Conservation (phyloP, 2,329 filamentous ascomycete species). For the Teratosphaeria viscida region DNA sequence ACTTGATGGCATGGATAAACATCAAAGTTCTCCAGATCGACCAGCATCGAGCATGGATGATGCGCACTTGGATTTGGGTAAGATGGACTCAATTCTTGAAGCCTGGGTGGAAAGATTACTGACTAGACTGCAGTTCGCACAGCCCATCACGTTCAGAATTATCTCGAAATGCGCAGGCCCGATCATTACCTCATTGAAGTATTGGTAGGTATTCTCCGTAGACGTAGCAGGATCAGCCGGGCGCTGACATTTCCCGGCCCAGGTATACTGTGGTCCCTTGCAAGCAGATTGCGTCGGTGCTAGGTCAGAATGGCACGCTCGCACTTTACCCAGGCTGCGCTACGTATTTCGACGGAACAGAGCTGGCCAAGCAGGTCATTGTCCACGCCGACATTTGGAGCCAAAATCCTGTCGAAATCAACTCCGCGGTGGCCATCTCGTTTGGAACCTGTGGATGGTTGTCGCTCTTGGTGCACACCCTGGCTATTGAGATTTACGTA, state of each 20-base stretch:
- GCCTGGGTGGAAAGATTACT: not conserved
- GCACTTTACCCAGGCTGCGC: conserved; percentile 38
- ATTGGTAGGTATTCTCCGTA: conserved; percentile 23
- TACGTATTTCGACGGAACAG: not conserved
- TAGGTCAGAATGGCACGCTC: conserved; percentile 17
- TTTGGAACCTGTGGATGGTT: conserved; percentile 48
- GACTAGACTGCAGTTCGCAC: conserved; percentile 17
- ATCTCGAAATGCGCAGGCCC: conserved; percentile 35
- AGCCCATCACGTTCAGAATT: conserved; percentile 44
- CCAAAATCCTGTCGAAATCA: conserved; percentile 23
- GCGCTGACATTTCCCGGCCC: not conserved
- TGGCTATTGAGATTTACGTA: conserved; percentile 36
- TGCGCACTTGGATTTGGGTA: conserved; percentile 35
- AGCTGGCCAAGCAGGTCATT: conserved; percentile 18
- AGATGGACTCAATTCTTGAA: not conserved
- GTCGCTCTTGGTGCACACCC: conserved; percentile 40
- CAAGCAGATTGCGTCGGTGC: conserved; percentile 37
- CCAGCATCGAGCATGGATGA: conserved; percentile 55
- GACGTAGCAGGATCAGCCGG: not conserved
- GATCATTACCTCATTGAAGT: conserved; percentile 25
- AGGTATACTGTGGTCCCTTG: conserved; percentile 33
- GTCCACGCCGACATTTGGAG: conserved; percentile 26
- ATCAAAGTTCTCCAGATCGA: conserved; percentile 52
- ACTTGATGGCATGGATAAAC: conserved; percentile 44
- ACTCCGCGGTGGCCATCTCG: conserved; percentile 34